phyloP scores from a whole-genome alignment of 2,329 filamentous ascomycete genomes.

The Byssoonygena ceratinophila region DNA sequence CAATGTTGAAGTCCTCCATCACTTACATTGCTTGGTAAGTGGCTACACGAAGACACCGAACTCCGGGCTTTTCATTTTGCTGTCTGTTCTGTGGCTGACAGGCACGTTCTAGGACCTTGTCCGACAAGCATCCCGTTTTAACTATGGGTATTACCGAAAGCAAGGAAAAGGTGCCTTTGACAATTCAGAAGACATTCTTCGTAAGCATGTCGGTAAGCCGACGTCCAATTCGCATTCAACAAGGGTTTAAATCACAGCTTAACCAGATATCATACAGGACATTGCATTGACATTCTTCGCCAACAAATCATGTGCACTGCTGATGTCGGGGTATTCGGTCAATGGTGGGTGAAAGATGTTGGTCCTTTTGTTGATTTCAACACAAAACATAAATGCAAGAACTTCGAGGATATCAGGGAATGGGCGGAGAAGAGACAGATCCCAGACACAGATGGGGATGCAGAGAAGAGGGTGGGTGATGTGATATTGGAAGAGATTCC shows the following conservation, averaged over 20 bases:
- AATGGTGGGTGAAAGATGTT: conserved; percentile 6
- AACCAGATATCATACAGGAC: conserved; percentile 6
- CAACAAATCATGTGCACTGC: conserved; percentile 16
- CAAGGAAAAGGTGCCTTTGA: conserved; percentile 44
- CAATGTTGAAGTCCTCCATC: conserved; percentile 17
- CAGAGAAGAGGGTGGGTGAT: conserved; percentile 8
- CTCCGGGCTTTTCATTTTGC: background rate
- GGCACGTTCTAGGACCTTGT: conserved; percentile 18
- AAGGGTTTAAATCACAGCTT: background rate
- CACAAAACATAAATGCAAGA: conserved; percentile 14
- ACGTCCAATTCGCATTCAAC: background rate
- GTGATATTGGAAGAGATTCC: conserved; percentile 9
- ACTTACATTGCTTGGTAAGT: conserved; percentile 22
- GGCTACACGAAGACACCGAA: background rate
- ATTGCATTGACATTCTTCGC: conserved; percentile 18
- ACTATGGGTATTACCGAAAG: conserved; percentile 16
- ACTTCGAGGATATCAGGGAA: conserved; percentile 13
- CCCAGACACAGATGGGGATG: background rate
- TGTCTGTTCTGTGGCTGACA: conserved; percentile 39
- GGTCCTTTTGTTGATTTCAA: conserved; percentile 36
- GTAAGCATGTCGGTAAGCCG: conserved; percentile 34
- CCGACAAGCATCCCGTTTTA: conserved; percentile 22
- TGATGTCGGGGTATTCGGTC: conserved; percentile 14
- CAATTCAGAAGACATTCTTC: conserved; percentile 47
- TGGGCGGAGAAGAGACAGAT: conserved; percentile 24